Conservation (phyloP, 306 rosid species). For the Cucumis cinereus region DNA sequence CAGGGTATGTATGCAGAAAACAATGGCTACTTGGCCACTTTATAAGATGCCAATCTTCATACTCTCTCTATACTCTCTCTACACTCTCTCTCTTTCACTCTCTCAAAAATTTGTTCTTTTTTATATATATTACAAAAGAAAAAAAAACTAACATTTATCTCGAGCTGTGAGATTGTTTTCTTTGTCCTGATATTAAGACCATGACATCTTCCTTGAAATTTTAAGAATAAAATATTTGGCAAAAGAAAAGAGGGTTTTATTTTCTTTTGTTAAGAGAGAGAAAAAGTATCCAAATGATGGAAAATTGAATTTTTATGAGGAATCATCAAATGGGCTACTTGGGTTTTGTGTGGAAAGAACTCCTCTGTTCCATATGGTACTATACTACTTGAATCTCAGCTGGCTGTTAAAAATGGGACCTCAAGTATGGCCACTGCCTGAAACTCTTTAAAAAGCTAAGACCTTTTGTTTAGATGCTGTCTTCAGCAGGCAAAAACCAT, state of each 20-base stretch:
- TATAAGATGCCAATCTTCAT: background rate
- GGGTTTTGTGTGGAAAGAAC: background rate
- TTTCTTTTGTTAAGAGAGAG: background rate
- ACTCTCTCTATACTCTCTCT: background rate
- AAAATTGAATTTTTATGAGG: background rate
- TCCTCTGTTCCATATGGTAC: constrained; percentile 4
- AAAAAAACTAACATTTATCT: background rate
- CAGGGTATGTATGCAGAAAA: constrained; percentile 1
- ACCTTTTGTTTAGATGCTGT: background rate
- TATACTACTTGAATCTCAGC: background rate
- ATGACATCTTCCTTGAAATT: background rate
- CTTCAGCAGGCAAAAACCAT: background rate
- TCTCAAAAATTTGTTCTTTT: background rate
- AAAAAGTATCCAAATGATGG: background rate
- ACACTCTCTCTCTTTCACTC: too few species aligned
- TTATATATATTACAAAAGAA: background rate
- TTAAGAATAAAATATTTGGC: background rate
- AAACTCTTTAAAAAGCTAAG: background rate
- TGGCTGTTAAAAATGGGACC: background rate
- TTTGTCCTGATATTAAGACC: background rate
- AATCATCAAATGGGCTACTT: background rate
- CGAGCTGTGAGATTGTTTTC: constrained; percentile 4
- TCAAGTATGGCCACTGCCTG: background rate
- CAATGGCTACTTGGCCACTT: background rate
- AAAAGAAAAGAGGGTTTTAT: background rate